Conservation (phyloP, 768 basidiomycete species). For the Auricularia heimuer region DNA sequence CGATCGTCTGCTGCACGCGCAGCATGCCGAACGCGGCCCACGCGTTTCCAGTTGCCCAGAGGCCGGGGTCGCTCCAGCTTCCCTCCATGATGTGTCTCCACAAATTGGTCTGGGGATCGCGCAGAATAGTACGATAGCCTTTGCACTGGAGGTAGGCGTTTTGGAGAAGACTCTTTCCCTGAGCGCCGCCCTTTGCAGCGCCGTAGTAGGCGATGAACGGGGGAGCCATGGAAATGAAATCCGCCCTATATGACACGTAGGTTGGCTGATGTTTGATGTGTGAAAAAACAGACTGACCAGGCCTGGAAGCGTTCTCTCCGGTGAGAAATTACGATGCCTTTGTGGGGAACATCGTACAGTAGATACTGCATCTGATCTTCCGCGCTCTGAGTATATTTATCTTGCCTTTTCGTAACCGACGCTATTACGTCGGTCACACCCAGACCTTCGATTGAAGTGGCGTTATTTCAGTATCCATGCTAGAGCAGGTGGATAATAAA, state of each 20-base stretch:
- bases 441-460: neutral
- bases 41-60: conserved; percentile 18
- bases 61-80: conserved; percentile 8
- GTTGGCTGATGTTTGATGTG: conserved; percentile 11
- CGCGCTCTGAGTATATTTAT: conserved; percentile 10
- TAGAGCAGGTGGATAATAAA: too few species aligned
- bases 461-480: too few species aligned
- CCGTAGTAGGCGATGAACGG: conserved; percentile 27
- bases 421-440: conserved; percentile 11
- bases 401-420: conserved; percentile 8
- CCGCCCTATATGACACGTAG: conserved; percentile 8
- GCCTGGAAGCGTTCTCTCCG: neutral
- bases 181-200: conserved; percentile 19
- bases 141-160: conserved; percentile 18
- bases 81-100: conserved; percentile 21
- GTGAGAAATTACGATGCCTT: conserved; percentile 12
- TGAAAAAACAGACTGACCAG: neutral
- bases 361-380: conserved; percentile 16
- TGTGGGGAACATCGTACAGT: conserved; percentile 8
- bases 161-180: conserved; percentile 10
- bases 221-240: conserved; percentile 23
- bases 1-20: conserved; percentile 30
- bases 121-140: conserved; percentile 18
- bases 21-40: conserved; percentile 35
- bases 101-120: conserved; percentile 7